Percentiles rank a stretch among this genome's conserved stretches.
phyloP scores from a whole-genome alignment of 257 asterid species.

The Solanum paucissectum region DNA sequence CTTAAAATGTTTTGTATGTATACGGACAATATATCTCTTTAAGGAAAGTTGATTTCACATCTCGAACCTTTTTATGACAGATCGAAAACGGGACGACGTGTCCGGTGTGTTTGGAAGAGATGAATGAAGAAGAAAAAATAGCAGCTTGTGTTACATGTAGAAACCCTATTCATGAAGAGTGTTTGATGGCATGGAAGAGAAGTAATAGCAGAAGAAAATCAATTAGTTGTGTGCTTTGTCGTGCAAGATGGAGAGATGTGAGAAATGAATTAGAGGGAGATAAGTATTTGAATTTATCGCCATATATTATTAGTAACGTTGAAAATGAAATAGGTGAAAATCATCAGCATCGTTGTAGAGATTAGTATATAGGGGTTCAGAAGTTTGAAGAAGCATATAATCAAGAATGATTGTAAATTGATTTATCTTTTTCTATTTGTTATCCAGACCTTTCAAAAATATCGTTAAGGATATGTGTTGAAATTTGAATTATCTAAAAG shows the following conservation, averaged over 20 bases:
- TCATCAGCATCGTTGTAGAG: background rate
- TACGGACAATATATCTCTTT: background rate
- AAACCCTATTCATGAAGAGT: slow-evolving; percentile 71
- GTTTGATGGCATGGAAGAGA: slow-evolving; percentile 78
- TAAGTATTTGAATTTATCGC: slow-evolving; percentile 70
- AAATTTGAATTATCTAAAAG: background rate
- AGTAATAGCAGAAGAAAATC: slow-evolving; percentile 53
- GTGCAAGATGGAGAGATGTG: slow-evolving; percentile 74
- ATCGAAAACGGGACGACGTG: slow-evolving; percentile 48
- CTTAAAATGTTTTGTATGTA: background rate
- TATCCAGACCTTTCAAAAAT: background rate
- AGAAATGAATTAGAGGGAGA: slow-evolving; percentile 35
- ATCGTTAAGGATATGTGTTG: fast-evolving
- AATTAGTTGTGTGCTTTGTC: slow-evolving; percentile 80
- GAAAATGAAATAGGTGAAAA: slow-evolving; percentile 11
- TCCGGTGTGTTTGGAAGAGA: slow-evolving; percentile 95
- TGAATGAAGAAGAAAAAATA: slow-evolving; percentile 52
- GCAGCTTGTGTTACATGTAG: slow-evolving; percentile 70
- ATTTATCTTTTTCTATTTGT: background rate
- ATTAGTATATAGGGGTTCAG: background rate
- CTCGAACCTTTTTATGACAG: background rate
- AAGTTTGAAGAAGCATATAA: background rate
- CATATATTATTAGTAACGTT: slow-evolving; percentile 37
- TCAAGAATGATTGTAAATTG: background rate
- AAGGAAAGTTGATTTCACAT: background rate